Percentiles rank a stretch among this genome's conserved stretches.
These are phyloP conservation scores for Coemansia sp. DNA, from an alignment of 192 early-diverging fungal genomes.

Conservation along the genomic window DNA sequence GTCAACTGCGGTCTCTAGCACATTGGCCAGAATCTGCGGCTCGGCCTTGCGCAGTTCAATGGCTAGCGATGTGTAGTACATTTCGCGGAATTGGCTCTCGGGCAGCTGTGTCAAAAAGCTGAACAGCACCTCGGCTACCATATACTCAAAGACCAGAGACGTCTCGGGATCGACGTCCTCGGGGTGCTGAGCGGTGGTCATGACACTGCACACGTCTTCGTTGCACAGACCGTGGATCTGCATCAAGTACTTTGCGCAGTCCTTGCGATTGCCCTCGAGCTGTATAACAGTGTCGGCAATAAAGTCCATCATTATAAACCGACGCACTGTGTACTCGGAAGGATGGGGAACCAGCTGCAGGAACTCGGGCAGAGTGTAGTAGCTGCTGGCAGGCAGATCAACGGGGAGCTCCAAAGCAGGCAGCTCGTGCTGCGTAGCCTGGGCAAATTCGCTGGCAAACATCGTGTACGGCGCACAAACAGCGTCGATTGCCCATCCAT, in stretches of 20 bases:
- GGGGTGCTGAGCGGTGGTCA: slow-evolving; percentile 33
- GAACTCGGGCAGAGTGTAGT: slow-evolving; percentile 35
- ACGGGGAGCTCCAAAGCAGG: slow-evolving; percentile 38
- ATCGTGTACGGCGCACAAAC: slow-evolving; percentile 37
- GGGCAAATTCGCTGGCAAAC: slow-evolving; percentile 40
- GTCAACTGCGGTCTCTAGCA: slow-evolving; percentile 34
- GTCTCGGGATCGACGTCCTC: slow-evolving; percentile 40
- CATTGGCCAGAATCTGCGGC: slow-evolving; percentile 38
- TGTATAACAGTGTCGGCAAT: slow-evolving; percentile 77
- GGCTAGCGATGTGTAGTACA: slow-evolving; percentile 56
- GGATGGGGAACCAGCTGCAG: slow-evolving; percentile 49
- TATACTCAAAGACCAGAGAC: slow-evolving; percentile 57
- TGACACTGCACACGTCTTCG: slow-evolving; percentile 54
- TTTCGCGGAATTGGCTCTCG: slow-evolving; percentile 38
- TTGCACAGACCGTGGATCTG: slow-evolving; percentile 61
- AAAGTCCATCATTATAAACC: slow-evolving; percentile 74
- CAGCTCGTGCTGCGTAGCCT: slow-evolving; percentile 44
- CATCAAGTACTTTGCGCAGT: slow-evolving; percentile 75
- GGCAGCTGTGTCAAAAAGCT: slow-evolving; percentile 63
- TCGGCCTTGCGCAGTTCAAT: slow-evolving; percentile 57
- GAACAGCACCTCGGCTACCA: slow-evolving; percentile 61
- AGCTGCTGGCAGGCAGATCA: slow-evolving; percentile 13
- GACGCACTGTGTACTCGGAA: slow-evolving; percentile 30
- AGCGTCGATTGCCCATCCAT: slow-evolving; percentile 42
- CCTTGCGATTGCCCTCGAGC: slow-evolving; percentile 91